Base-by-base conservation (phyloP, 139 green algal species). In the Volvox reticuliferus region DNA sequence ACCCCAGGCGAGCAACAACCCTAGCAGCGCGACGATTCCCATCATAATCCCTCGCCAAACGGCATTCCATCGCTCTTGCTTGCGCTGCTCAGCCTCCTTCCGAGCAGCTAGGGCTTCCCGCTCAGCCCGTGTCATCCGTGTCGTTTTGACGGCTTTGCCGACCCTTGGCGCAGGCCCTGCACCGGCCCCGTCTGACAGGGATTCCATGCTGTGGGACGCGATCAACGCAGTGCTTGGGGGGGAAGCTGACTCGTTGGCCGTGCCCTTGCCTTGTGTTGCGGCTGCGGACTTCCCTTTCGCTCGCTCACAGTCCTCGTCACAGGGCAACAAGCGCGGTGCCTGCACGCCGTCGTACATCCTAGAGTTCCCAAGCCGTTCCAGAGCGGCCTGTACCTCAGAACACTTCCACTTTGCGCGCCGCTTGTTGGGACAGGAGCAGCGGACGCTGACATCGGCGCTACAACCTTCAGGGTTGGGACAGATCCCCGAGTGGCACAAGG, bases 351-450 rank as follows among this genome's bases (percentile, higher is more conserved):
- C 92, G 69, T 95, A 95, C 68, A 78, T 18, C 62, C 30, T 79
- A 84, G 86, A 86, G 92, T 79, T 63, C 30, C 88, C 89, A 13
- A 87, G 63, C 1, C 86, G 80, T n/a, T 22, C 50, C 75, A 97
- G 91, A 32, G 94, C 89, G 35, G 81, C 87, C 80, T 94, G 94
- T 61, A 96, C 96, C 85, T 90, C 75, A 17, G 22, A 18, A 89
- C 96, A 98, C 2, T 87, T 32, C 94, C 95, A 94, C 91, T 96
- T 96, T 24, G 92, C 79, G 76, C 95, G 96, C 0, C 95, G 93
- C 91, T 95, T 95, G 68, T 32, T 62, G 30, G 77, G 89, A 93
- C 96, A 98, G 35, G 13, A 62, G 89, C 96, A 98, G 14, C 95
- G 92, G 65, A 98, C 96, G 0, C 91, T 94, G 9, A 97, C 95